Base-by-base conservation (phyloP, 345 rosid species). In the Limnanthes douglasii region DNA sequence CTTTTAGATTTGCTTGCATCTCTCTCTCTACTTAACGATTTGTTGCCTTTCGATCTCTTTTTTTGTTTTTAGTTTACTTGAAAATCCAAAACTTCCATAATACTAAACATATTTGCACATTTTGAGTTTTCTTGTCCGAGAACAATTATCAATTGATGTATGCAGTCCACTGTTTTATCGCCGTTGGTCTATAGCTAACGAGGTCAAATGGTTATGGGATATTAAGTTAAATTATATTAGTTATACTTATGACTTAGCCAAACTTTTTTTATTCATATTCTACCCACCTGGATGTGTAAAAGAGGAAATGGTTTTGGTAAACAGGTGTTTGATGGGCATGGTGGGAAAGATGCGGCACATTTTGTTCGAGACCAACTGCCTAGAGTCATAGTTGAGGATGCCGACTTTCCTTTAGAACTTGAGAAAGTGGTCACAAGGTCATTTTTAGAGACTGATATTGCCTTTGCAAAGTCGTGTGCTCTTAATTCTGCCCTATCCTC, bases 321-420 rank as follows among this genome's bases (percentile, higher is more conserved):
- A 34, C 62, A 78, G 90, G 83, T 82, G 15, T 86, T 86, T 43
- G 88, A 75, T 65, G 97, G 97, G 6, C 97, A 86, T 34, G 94
- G 72, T 28, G 94, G 97, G 38, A 54, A 78, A 47, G 69, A 59
- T 38, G 94, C 94, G 0, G 68, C 94, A 11, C 50, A 59, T 14
- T 88, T 65, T 51, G 86, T 82, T 26, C 62, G 93, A 19, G 85
- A 82, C 56, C 66, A 82, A 39, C 64, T 82, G 60, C 86, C 86
- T 2, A 73, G 83, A 48, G 41, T 82, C 45, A 73, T 88, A 32
- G 86, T 75, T 21, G 66, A 82, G 51, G 93, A 82, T 68, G 56
- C 75, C 43, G 83, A 59, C 31, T 82, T 82, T 51, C 90, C 88
- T 3, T 25, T 65, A 41, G 66, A 78, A 38, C 63, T 86, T 38